Evolutionary conservation across 1,139 yeast species (phyloP), one percentile per base, ranked within the genome.

Genomic region (Geotrichum restrictum): DNA sequence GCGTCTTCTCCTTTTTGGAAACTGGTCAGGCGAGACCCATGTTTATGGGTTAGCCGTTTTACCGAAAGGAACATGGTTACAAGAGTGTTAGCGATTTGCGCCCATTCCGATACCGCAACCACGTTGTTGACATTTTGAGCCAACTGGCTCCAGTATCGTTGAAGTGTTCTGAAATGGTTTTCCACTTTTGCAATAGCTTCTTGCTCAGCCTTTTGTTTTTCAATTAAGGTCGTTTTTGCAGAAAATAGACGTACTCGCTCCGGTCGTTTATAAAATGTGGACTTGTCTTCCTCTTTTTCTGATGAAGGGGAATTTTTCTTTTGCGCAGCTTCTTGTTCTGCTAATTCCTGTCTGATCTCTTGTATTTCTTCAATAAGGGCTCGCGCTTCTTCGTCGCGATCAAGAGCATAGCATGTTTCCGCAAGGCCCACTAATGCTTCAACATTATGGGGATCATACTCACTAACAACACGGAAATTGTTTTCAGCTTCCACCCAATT

Each of bases 31-130:
- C 45, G 21, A 21, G 82, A 82, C 54, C 83, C 79, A 62, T 88
- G 95, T 48, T 81, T 75, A 1, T 93, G 88, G 64, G 87, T 91
- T 60, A 93, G 87, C 60, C 81, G 81, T 54, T 83, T 78, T 7
- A 88, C 89, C 53, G 83, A 80, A 31, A 85, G 79, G 64, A 93
- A 91, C 59, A 87, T 81, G 63, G 88, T 95, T 45, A 91, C 81
- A 52, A 94, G 74, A 58, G 86, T 95, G 2, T 87, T 79, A 0
- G 95, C 96, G 11, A 84, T 74, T 58, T 88, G 88, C 60, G 87
- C 77, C 98, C 98, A 93, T 11, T 88, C 81, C 13, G 78, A 74
- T 0, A 82, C 79, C 4, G 94, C 88, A 10, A 82, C 80, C 8
- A 69, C 66, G 53, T 85, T 85, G 2, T 82, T 83, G 3, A 24